Evolutionary conservation across 2,329 filamentous ascomycete genomes (phyloP), one percentile per base, ranked within the genome.

Genomic region (Aquanectria penicillioides): DNA sequence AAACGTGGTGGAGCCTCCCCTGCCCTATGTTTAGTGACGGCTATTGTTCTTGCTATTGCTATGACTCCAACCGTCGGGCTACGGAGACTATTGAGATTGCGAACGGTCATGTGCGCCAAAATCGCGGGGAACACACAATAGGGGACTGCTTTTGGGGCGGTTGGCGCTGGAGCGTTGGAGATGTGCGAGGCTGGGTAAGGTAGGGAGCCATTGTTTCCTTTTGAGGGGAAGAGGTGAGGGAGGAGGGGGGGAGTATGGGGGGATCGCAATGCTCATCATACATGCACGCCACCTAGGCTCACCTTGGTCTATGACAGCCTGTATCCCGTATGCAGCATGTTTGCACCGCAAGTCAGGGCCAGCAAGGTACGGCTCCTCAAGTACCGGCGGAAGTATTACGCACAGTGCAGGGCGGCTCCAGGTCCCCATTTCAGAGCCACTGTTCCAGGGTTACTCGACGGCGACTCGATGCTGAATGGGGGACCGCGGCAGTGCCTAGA

Each of bases 371-470:
- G 23, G 53, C 28, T 41, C 13, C 17, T 50, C 53, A 52, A 57
- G 53, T 61, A 57, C 53, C 53, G 47, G 55, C 48, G 33, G 31
- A 50, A 58, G 52, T 59, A 68, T 66, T 46, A 34, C 25, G 36
- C 66, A 70, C 64, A 66, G 67, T 70, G 59, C 65, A 66, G 37
- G 41, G 55, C 64, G 52, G 61, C 61, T 61, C 41, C 44, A 50
- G 8, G 23, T 23, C 29, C 22, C 38, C 43, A 34, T 38, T 23
- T 22, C 37, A 33, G n/a, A 20, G n/a, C 20, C 25, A 26, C 33
- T 20, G 15, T 28, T 43, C 26, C 15, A 36, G 20, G 33, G 26
- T 29, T 31, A 57, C 54, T 57, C 52, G 49, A 53, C 49, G 44
- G 31, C 37, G 38, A 43, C 28, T 53, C 37, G 49, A 60, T 50